These are phyloP conservation scores for Neonectria punicea DNA, from an alignment of 2,329 filamentous ascomycete genomes.

Conservation along the genomic window DNA sequence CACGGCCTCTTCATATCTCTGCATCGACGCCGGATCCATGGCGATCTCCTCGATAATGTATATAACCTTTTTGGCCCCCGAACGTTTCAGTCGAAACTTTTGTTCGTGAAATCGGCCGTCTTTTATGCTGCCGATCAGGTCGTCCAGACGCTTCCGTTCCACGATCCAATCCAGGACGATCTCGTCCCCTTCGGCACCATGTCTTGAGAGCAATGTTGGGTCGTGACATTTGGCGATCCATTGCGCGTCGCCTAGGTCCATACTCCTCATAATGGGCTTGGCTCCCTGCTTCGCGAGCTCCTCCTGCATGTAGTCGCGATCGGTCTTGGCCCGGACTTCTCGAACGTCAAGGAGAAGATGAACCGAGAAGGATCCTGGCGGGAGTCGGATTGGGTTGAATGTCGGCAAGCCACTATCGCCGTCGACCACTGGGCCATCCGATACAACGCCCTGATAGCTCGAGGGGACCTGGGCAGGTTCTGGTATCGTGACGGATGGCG, in stretches of 20 bases:
- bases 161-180: constrained; percentile 83
- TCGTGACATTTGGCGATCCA: constrained; percentile 82
- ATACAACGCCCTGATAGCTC: constrained; percentile 53
- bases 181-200: constrained; percentile 73
- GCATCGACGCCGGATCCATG: constrained; percentile 63
- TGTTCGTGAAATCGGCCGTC: constrained; percentile 87
- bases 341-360: constrained; percentile 79
- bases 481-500: constrained; percentile 33
- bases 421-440: constrained; percentile 48
- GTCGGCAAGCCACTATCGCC: constrained; percentile 51
- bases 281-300: constrained; percentile 75
- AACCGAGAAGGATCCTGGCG: constrained; percentile 75
- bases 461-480: constrained; percentile 28
- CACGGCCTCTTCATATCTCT: constrained; percentile 73
- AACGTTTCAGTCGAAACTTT: constrained; percentile 80
- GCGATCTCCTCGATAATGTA: constrained; percentile 82
- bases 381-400: constrained; percentile 70
- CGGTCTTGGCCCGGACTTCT: constrained; percentile 77
- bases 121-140: constrained; percentile 82
- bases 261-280: constrained; percentile 71
- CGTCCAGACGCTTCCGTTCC: constrained; percentile 83
- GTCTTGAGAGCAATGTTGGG: constrained; percentile 61
- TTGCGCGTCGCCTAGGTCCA: constrained; percentile 79
- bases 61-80: constrained; percentile 78
- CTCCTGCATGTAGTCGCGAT: constrained; percentile 81